Conservation (phyloP, 2,329 filamentous ascomycete species). For the Phialemoniopsis sp. region DNA sequence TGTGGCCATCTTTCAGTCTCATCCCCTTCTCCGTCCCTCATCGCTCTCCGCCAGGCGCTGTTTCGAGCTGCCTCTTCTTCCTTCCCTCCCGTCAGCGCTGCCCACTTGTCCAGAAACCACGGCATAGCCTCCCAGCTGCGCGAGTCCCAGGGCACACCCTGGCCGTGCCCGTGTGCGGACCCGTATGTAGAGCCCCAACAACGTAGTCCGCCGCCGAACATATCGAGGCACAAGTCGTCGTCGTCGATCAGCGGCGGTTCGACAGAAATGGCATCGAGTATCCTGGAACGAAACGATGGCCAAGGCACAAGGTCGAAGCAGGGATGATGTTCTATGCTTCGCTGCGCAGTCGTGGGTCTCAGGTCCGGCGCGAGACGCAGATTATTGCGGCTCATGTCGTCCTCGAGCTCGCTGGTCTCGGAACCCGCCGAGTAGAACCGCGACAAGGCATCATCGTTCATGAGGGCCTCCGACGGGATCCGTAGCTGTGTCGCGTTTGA, state of each 20-base stretch:
- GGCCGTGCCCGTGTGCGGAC: background rate
- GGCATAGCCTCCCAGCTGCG: conserved; percentile 19
- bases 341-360: conserved; percentile 3
- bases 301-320: conserved; percentile 6
- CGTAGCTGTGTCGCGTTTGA: conserved; percentile 4
- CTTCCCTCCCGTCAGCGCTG: conserved; percentile 13
- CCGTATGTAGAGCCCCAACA: conserved; percentile 5
- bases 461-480: conserved; percentile 1
- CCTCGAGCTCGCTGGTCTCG: too few relatives aligned
- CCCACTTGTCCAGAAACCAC: conserved; percentile 21
- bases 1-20: too few relatives aligned
- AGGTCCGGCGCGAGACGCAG: background rate
- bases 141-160: conserved; percentile 23
- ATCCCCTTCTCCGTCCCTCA: conserved; percentile 3
- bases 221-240: conserved; percentile 7
- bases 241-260: conserved; percentile 4
- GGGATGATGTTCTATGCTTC: conserved; percentile 3
- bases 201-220: conserved; percentile 4
- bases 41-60: conserved; percentile 18
- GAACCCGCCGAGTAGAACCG: background rate
- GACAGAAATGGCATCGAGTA: conserved; percentile 1
- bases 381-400: too few relatives aligned
- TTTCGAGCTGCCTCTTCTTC: conserved; percentile 17
- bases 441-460: conserved; percentile 1
- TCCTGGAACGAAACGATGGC: conserved; percentile 4